phyloP scores from a whole-genome alignment of 257 asterid genomes.

The Penstemon newberryi region DNA sequence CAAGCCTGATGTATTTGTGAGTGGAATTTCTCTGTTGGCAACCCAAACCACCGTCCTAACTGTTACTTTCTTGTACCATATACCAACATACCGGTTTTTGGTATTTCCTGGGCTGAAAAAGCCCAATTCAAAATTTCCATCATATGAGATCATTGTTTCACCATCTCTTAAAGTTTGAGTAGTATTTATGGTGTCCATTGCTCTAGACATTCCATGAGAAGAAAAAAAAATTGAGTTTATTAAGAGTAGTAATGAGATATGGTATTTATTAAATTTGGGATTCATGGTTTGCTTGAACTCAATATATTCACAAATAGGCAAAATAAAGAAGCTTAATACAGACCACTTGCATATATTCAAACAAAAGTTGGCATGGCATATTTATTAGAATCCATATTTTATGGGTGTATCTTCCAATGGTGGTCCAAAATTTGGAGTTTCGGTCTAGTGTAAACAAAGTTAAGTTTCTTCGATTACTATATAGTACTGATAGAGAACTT shows the following conservation, averaged over 20 bases:
- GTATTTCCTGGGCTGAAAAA: conserved; percentile 33
- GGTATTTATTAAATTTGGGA: not conserved
- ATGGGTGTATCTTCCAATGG: not conserved
- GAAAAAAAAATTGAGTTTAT: not conserved
- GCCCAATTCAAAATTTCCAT: conserved; percentile 40
- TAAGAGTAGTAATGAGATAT: not conserved
- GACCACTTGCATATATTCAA: not conserved
- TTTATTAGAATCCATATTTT: not conserved
- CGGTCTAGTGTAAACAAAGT: not conserved
- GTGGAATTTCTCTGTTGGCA: conserved; percentile 42
- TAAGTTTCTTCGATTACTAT: not conserved
- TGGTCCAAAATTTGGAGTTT: not conserved
- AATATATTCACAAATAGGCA: not conserved
- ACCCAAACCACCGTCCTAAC: conserved; percentile 46
- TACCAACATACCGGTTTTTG: conserved; percentile 39
- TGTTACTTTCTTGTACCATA: conserved; percentile 45
- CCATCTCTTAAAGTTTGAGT: conserved; percentile 34
- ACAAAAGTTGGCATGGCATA: not conserved
- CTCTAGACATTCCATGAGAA: not conserved
- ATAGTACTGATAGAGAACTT: not conserved
- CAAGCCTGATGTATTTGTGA: conserved; percentile 25
- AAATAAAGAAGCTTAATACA: not conserved
- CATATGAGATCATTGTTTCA: conserved; percentile 39
- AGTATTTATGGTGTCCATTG: conserved; percentile 20
- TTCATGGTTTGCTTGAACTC: not conserved